phyloP scores from a whole-genome alignment of 345 rosid genomes.

The Brassica napus region DNA sequence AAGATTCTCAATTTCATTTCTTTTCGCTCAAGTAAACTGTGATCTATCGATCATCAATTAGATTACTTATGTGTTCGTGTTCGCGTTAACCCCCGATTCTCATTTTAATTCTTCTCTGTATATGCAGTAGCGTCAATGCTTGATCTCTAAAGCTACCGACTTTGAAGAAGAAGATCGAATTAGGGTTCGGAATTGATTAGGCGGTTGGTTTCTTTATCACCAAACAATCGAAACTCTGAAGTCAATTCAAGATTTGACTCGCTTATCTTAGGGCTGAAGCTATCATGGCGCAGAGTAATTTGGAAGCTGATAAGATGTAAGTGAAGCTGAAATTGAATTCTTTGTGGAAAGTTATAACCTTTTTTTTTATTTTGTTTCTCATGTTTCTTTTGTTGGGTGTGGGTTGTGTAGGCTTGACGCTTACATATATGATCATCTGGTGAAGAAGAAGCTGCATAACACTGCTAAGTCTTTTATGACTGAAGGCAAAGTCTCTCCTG shows the following conservation, averaged over 20 bases:
- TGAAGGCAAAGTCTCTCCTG: conserved; percentile 96
- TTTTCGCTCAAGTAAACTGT: not conserved
- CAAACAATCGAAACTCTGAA: not conserved
- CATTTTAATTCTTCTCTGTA: not conserved
- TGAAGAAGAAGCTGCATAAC: conserved; percentile 80
- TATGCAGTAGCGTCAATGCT: conserved; percentile 28
- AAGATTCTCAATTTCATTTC: not conserved
- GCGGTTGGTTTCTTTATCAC: not conserved
- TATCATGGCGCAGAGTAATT: conserved; percentile 79
- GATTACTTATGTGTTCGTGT: conserved; percentile 1
- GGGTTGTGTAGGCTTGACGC: conserved; percentile 75
- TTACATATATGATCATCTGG: conserved; percentile 89
- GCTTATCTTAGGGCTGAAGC: conserved; percentile 39
- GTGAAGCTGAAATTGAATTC: conserved; percentile 1
- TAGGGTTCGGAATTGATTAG: conserved; percentile 44
- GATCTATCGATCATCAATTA: not conserved
- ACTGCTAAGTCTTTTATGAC: conserved; percentile 92
- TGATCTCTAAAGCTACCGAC: conserved; percentile 42
- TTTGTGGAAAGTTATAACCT: not conserved
- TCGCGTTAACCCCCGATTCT: not conserved
- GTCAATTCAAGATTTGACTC: not conserved
- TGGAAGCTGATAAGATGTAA: conserved; percentile 99
- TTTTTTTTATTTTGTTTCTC: too few relatives aligned
- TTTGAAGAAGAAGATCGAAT: conserved; percentile 32
- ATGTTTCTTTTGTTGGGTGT: not conserved